Percentiles rank a stretch among this genome's conserved stretches.
Conservation (phyloP, 1,139 yeast species). For the Taphrina pruni region DNA sequence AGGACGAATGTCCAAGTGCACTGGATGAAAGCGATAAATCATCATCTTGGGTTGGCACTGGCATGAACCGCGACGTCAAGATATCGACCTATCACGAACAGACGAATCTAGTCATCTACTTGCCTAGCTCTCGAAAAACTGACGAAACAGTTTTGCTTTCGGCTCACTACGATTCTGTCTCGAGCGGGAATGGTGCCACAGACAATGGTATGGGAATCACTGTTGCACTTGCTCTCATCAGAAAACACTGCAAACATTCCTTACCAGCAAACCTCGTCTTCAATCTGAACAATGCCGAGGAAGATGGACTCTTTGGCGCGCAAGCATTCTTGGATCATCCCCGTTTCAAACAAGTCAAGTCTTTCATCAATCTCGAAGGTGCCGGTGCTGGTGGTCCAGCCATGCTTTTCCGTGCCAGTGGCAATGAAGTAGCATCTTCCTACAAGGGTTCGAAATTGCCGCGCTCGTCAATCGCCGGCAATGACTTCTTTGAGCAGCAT, state of each 20-base stretch:
- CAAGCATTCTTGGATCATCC: slow-evolving; percentile 73
- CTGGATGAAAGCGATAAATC: slow-evolving; percentile 32
- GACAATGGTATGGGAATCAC: slow-evolving; percentile 96
- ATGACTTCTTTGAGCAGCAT: slow-evolving; percentile 52
- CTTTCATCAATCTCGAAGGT: slow-evolving; percentile 88
- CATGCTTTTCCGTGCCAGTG: slow-evolving; percentile 80
- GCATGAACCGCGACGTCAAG: slow-evolving; percentile 11
- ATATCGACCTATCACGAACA: slow-evolving; percentile 36
- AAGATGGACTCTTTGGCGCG: slow-evolving; percentile 87
- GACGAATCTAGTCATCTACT: slow-evolving; percentile 27
- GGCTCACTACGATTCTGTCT: slow-evolving; percentile 90
- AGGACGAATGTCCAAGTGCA: slow-evolving; percentile 29
- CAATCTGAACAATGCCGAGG: slow-evolving; percentile 90
- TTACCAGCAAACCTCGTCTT: slow-evolving; percentile 77
- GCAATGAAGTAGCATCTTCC: slow-evolving; percentile 54
- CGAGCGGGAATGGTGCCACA: slow-evolving; percentile 84
- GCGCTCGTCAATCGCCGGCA: slow-evolving; percentile 46
- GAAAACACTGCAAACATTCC: slow-evolving; percentile 58
- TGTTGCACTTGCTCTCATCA: slow-evolving; percentile 72
- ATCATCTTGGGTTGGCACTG: slow-evolving; percentile 9
- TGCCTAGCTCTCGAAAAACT: slow-evolving; percentile 47
- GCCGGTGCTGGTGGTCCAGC: slow-evolving; percentile 95
- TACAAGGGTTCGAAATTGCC: slow-evolving; percentile 46
- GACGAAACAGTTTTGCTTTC: slow-evolving; percentile 75
- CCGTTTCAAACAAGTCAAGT: slow-evolving; percentile 68